phyloP scores from a whole-genome alignment of 73 alveolate genomes.

The Blepharisma japonicum region DNA sequence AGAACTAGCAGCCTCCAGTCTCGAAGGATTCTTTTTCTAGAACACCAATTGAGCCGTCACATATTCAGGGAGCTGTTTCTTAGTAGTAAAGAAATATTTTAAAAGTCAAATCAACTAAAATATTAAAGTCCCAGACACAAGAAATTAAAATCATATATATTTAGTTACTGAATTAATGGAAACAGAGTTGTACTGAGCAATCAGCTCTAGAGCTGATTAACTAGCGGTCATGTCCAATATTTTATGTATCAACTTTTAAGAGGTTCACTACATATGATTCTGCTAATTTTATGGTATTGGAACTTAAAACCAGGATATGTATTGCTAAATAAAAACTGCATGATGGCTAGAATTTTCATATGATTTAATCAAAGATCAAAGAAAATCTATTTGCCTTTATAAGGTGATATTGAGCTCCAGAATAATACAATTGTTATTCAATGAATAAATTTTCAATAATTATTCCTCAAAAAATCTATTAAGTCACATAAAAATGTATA shows the following conservation, averaged over 20 bases:
- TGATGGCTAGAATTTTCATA: constrained; percentile 49
- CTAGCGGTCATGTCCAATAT: constrained; percentile 74
- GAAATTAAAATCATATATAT: no score
- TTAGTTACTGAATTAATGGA: constrained; percentile 91
- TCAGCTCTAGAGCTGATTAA: constrained; percentile 80
- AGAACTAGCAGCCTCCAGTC: no score
- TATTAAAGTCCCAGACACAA: no score
- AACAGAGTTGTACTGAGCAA: constrained; percentile 91
- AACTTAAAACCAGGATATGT: constrained; percentile 93
- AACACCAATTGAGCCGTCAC: no score
- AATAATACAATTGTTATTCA: constrained; percentile 76
- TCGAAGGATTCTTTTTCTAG: no score
- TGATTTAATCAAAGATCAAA: no score
- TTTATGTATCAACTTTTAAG: constrained; percentile 78
- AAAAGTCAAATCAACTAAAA: no score
- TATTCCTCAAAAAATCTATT: no score
- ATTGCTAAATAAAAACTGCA: constrained; percentile 84
- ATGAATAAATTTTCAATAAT: constrained; percentile 73
- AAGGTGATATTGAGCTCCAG: constrained; percentile 98
- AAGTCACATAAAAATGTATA: no score
- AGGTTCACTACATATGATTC: constrained; percentile 82
- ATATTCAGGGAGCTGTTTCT: no score
- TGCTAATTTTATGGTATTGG: constrained; percentile 88
- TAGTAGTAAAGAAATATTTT: no score
- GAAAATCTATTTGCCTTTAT: constrained; percentile 76